Base-by-base conservation (phyloP, 164 flowering plant species). In the Akebia trifoliata region DNA sequence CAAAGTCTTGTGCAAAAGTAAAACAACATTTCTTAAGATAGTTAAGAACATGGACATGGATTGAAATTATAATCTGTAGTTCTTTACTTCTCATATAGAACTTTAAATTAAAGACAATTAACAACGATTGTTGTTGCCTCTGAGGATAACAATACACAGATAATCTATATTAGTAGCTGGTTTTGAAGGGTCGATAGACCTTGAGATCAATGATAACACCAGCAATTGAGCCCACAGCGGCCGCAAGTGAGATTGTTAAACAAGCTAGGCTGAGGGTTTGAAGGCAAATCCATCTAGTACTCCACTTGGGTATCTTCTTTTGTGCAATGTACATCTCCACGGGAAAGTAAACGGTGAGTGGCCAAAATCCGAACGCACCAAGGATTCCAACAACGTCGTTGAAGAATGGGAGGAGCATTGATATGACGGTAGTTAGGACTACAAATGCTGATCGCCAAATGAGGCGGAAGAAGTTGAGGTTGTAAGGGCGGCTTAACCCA, bases 391-490 rank as follows among this genome's bases (percentile, higher is more conserved):
- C 84, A 0, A 85, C 73, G 30, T 80, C 87, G 37, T 80, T 83
- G 63, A 87, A 85, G 75, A 85, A 87, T 1, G 95, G 95, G 32
- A 87, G 72, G 4, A 84, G 74, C 95, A 87, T 84, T 0, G 95
- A 72, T 6, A 79, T 70, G 26, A 81, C 54, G 3, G 91, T 85
- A 39, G 87, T 82, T 8, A 61, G 6, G 39, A 81, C 65, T 52
- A 85, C 95, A 50, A 79, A 84, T 0, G 55, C 4, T 3, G 87
- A 68, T 48, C 91, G 61, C 84, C 85, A 82, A 2, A 78, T 67
- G 38, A 81, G 43, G 6, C 91, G 61, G 71, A 87, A 84, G 51
- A 82, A 61, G 67, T 70, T 82, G 46, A 87, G 74, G 0, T 56
- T 73, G 69, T 34, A 76, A 17, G 77, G 69, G 18, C 60, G 69